These are phyloP conservation scores for Fraxinus velutina DNA, from an alignment of 305 asterid genomes.

Conservation along the genomic window DNA sequence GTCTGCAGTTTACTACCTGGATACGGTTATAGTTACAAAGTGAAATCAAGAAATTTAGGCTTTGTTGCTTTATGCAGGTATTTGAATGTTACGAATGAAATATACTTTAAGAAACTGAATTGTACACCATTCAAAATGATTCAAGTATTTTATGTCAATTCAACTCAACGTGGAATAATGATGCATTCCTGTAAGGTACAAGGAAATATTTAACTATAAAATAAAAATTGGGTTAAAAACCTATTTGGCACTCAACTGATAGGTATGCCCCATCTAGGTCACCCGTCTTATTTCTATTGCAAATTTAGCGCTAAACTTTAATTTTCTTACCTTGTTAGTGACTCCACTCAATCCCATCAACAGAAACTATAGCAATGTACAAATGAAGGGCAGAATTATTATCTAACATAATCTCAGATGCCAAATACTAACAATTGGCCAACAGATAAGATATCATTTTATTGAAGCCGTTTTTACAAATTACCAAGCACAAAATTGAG, in stretches of 20 bases:
- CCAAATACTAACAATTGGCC: background rate
- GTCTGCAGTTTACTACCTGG: conserved; percentile 44
- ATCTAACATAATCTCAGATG: background rate
- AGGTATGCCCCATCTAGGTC: background rate
- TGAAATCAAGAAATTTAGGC: background rate
- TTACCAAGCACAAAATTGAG: background rate
- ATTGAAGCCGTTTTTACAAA: background rate
- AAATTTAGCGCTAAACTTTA: background rate
- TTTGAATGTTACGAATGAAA: background rate
- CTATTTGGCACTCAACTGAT: background rate
- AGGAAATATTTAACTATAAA: background rate
- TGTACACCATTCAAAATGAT: background rate
- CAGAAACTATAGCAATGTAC: background rate
- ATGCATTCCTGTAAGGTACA: background rate
- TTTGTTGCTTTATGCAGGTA: conserved; percentile 6
- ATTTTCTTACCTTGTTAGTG: background rate
- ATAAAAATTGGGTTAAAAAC: background rate
- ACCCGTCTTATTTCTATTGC: background rate
- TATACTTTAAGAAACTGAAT: background rate
- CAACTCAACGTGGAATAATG: background rate
- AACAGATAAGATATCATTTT: background rate
- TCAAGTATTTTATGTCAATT: background rate
- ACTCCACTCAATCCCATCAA: background rate
- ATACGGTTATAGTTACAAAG: conserved; percentile 16
- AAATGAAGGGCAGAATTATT: background rate